phyloP scores from a whole-genome alignment of 805 yeast genomes.

The Jamesozyma piceae region DNA sequence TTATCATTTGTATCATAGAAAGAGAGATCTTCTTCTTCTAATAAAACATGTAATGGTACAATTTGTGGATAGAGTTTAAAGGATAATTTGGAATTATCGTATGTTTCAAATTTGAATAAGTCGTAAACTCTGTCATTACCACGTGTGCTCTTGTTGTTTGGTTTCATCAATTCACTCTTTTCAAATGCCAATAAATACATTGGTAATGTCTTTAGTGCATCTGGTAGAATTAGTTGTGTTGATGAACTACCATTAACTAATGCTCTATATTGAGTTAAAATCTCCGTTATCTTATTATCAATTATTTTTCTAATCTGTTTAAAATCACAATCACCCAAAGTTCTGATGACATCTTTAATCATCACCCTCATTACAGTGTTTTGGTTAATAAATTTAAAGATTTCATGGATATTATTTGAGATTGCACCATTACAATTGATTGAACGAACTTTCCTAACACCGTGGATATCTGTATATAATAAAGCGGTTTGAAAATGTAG shows the following conservation, averaged over 20 bases:
- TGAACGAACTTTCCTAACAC: conserved; percentile 78
- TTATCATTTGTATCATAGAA: conserved; percentile 35
- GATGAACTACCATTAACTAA: conserved; percentile 34
- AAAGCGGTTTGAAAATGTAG: conserved; percentile 88
- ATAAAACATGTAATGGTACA: conserved; percentile 58
- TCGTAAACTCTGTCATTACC: conserved; percentile 59
- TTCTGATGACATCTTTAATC: conserved; percentile 39
- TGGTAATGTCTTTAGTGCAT: conserved; percentile 63
- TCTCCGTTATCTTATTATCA: conserved; percentile 42
- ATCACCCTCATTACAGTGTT: conserved; percentile 50
- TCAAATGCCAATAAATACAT: conserved; percentile 58
- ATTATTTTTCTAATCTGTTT: conserved; percentile 45
- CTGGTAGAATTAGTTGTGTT: conserved; percentile 67
- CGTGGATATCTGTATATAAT: conserved; percentile 69
- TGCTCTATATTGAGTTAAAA: conserved; percentile 50
- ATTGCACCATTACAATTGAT: conserved; percentile 76
- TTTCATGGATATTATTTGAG: conserved; percentile 60
- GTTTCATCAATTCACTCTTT: conserved; percentile 53
- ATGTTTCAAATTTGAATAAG: conserved; percentile 35
- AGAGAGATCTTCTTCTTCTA: conserved; percentile 44
- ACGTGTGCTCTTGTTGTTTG: conserved; percentile 30
- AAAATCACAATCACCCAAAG: conserved; percentile 36
- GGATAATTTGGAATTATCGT: conserved; percentile 46
- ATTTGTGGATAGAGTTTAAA: conserved; percentile 73
- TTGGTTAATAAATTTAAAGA: conserved; percentile 73